Evolutionary conservation across 371 early-diverging fungal species (phyloP).

Genomic region (Aphelidium insulamus): DNA sequence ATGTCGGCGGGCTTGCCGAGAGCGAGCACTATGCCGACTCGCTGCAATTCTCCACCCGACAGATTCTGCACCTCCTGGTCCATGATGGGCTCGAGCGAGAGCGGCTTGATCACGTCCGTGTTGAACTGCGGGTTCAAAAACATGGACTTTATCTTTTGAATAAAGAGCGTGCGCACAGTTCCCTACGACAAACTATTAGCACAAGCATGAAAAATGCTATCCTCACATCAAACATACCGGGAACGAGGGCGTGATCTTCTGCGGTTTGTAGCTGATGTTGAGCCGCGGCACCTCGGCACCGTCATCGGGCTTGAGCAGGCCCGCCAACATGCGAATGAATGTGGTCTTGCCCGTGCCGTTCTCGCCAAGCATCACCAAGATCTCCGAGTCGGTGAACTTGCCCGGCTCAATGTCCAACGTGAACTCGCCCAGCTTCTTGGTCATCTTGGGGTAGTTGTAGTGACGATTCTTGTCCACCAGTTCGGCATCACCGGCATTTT

Average conservation of each 20-base stretch:
- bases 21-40: constrained; percentile 92
- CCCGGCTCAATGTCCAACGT: constrained; percentile 60
- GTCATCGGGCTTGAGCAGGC: constrained; percentile 63
- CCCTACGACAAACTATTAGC: constrained; percentile 14
- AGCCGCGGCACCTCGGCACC: constrained; percentile 53
- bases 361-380: constrained; percentile 98
- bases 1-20: constrained; percentile 94
- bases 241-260: constrained; percentile 96
- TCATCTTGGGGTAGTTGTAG: constrained; percentile 75
- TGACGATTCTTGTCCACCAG: constrained; percentile 30
- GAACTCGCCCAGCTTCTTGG: constrained; percentile 68
- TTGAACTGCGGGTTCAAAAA: constrained; percentile 94
- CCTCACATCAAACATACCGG: constrained; percentile 12
- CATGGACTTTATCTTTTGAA: constrained; percentile 73
- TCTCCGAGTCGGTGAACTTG: constrained; percentile 91
- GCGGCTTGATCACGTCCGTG: constrained; percentile 93
- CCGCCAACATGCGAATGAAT: constrained; percentile 91
- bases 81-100: constrained; percentile 78
- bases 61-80: constrained; percentile 81
- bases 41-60: constrained; percentile 99
- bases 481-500: constrained; percentile 51
- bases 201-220: background rate
- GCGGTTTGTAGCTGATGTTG: constrained; percentile 93
- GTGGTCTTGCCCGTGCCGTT: constrained; percentile 99
- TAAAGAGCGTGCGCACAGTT: constrained; percentile 87